Evolutionary conservation across 2,329 filamentous ascomycete genomes (phyloP).

Genomic region (Sporothrix mexicana): DNA sequence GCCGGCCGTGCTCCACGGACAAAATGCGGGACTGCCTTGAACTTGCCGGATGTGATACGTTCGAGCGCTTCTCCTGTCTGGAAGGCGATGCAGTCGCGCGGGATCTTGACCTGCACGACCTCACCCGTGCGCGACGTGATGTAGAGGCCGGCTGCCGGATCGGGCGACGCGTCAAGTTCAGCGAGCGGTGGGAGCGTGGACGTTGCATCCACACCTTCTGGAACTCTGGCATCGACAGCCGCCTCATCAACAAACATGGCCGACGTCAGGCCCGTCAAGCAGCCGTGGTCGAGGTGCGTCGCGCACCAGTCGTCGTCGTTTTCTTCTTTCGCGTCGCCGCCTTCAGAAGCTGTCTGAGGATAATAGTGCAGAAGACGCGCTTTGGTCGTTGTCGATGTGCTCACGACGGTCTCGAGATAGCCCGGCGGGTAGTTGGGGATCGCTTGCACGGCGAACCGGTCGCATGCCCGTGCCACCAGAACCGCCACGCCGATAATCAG

Average conservation of each 20-base stretch:
- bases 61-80: slow-evolving; percentile 94
- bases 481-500: slow-evolving; percentile 90
- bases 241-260: slow-evolving; percentile 94
- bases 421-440: slow-evolving; percentile 76
- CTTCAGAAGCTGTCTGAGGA: slow-evolving; percentile 55
- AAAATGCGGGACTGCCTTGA: slow-evolving; percentile 95
- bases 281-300: slow-evolving; percentile 88
- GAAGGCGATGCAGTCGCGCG: slow-evolving; percentile 88
- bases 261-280: slow-evolving; percentile 89
- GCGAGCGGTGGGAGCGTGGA: slow-evolving; percentile 56
- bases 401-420: slow-evolving; percentile 87
- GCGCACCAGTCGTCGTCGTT: slow-evolving; percentile 89
- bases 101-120: slow-evolving; percentile 90
- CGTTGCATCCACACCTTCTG: slow-evolving; percentile 42
- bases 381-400: slow-evolving; percentile 85
- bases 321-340: not conserved
- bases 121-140: slow-evolving; percentile 84
- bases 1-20: slow-evolving; percentile 74
- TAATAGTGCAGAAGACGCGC: slow-evolving; percentile 93
- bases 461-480: slow-evolving; percentile 88
- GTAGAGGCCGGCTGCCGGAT: slow-evolving; percentile 87
- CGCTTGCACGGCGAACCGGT: slow-evolving; percentile 79
- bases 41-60: slow-evolving; percentile 86
- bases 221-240: slow-evolving; percentile 40
- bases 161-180: slow-evolving; percentile 78